Base-by-base conservation (phyloP, 2,329 filamentous ascomycete species). In the Apiospora malaysiana region DNA sequence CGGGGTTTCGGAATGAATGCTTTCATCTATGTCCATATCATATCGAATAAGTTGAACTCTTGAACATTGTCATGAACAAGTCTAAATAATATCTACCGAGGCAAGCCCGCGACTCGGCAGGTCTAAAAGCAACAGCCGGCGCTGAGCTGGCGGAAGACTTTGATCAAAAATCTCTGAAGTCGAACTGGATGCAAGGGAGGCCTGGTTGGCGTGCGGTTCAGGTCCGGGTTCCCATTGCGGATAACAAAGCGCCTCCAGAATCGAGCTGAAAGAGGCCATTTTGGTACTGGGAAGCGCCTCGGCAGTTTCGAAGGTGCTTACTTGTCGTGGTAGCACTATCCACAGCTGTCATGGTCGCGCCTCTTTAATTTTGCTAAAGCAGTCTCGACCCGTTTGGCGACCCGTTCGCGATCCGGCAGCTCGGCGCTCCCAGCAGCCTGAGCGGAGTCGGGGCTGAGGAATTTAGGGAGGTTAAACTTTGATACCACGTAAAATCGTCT, bases 401-500 rank as follows among this genome's bases (percentile, higher is more conserved):
- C 40, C 40, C 42, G 42, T 45, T 40, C 32, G 18, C 32, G 56
- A 63, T 40, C 56, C 56, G 56, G 56, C 56, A 40, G 56, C 56
- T 63, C 56, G 56, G 56, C 56, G 56, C 56, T 63, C 56, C 32
- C 9, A 63, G 56, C 27, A 40, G 56, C 10, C 56, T 40, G 32
- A 63, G 56, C 56, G 56, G 56, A 40, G 32, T 32, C 56, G 56
- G 32, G 56, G 56, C 56, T 40, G 56, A 63, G n/a, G 32, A 21
- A 40, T 32, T 40, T 32, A 63, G n/a, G 32, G 9, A 40, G 27
- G 37, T 63, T 63, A 63, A 37, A 63, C 56, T 63, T 40, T 21
- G 56, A 40, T 63, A 63, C 32, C 56, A 63, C 56, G 27, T 40
- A 63, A 40, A 37, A 63, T 63, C 56, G 56, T 63, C 51, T 59